Evolutionary conservation across 257 asterid genomes (phyloP).

Genomic region (Pogostemon cablin): DNA sequence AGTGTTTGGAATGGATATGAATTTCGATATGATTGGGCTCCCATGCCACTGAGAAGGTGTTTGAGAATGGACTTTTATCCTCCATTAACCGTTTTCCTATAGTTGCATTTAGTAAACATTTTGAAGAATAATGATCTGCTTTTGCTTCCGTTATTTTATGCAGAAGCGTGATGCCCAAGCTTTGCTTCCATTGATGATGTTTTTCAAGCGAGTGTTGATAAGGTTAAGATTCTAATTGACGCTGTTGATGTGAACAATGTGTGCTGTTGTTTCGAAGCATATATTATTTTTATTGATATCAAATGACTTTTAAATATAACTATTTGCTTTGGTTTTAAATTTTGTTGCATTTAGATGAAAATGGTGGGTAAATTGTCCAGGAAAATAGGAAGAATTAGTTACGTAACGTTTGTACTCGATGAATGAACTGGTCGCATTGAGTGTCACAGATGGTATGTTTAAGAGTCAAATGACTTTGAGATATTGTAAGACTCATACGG

Average conservation of each 20-base stretch:
- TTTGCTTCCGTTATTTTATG: slow-evolving; percentile 22
- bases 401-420: slow-evolving; percentile 71
- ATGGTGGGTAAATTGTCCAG: slow-evolving; percentile 65
- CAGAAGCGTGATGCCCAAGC: slow-evolving; percentile 86
- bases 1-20: too few species aligned
- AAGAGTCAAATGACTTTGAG: background rate
- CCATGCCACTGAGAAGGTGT: background rate
- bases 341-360: slow-evolving; percentile 55
- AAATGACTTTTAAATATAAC: background rate
- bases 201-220: slow-evolving; percentile 67
- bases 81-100: slow-evolving; percentile 2
- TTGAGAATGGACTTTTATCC: background rate
- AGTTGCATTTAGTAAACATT: background rate
- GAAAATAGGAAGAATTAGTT: slow-evolving; percentile 66
- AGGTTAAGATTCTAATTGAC: slow-evolving; percentile 63
- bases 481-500: background rate
- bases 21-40: too few species aligned
- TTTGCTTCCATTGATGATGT: slow-evolving; percentile 78
- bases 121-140: slow-evolving; percentile 6
- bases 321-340: slow-evolving; percentile 19
- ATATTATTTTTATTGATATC: background rate
- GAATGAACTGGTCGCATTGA: slow-evolving; percentile 89
- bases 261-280: slow-evolving; percentile 17
- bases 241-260: slow-evolving; percentile 85
- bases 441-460: slow-evolving; percentile 70